phyloP scores from a whole-genome alignment of 768 basidiomycete genomes.

The Leccinum obscurum region DNA sequence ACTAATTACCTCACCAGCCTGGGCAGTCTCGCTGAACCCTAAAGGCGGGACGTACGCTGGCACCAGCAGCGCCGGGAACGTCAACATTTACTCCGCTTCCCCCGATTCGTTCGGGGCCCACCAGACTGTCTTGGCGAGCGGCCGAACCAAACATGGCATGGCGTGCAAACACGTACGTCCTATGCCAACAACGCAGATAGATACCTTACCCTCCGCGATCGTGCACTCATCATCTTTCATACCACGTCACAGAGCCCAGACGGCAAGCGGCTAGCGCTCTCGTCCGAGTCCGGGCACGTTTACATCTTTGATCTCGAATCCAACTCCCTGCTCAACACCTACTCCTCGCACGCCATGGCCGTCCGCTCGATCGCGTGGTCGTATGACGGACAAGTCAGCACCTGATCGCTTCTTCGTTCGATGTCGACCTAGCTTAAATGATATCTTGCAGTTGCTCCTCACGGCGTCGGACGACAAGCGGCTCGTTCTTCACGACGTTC shows the following conservation, averaged over 20 bases:
- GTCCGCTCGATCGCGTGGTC: conserved; percentile 90
- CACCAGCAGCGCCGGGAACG: conserved; percentile 68
- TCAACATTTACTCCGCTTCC: conserved; percentile 71
- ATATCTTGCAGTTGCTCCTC: conserved; percentile 61
- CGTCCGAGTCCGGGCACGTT: conserved; percentile 86
- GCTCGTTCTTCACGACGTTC: conserved; percentile 87
- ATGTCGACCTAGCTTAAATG: background rate
- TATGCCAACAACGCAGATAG: background rate
- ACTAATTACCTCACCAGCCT: conserved; percentile 48
- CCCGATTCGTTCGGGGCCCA: conserved; percentile 65
- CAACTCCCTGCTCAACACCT: conserved; percentile 62
- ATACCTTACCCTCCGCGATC: background rate
- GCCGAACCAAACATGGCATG: conserved; percentile 79
- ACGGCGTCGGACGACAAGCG: conserved; percentile 94
- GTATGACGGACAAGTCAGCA: conserved; percentile 77
- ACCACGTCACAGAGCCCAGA: conserved; percentile 72
- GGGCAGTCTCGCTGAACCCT: conserved; percentile 83
- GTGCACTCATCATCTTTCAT: conserved; percentile 1
- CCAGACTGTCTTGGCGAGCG: conserved; percentile 59
- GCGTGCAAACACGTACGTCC: conserved; percentile 63
- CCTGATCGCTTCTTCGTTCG: background rate
- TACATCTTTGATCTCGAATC: conserved; percentile 63
- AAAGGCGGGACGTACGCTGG: conserved; percentile 71
- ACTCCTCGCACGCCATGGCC: conserved; percentile 86
- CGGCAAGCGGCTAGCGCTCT: conserved; percentile 76